Conservation (phyloP, 1,284 basidiomycete genomes). For the Malassezia sp. region DNA sequence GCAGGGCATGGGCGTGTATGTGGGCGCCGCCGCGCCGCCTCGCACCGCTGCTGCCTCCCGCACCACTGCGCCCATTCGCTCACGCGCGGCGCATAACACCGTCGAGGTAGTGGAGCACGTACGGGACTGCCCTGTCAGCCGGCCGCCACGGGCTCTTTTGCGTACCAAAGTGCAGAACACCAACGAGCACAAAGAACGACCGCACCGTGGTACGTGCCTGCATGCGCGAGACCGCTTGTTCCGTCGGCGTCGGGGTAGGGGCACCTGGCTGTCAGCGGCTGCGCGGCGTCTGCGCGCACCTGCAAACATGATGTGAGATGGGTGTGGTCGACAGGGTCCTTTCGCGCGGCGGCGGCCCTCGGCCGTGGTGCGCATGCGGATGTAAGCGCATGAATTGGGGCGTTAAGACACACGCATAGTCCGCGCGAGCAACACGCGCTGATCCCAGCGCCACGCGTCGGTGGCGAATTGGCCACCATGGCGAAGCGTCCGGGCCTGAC, state of each 20-base stretch:
- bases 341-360: too few species aligned
- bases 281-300: conserved; percentile 4
- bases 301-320: conserved; percentile 15
- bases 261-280: conserved; percentile 9
- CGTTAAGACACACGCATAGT: conserved; percentile 1
- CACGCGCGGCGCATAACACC: conserved; percentile 1
- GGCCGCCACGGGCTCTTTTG: too few species aligned
- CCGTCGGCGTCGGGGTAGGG: conserved; percentile 12
- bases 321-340: too few species aligned
- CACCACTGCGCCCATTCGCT: too few species aligned
- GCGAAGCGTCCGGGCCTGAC: background rate
- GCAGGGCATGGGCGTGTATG: too few species aligned
- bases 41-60: too few species aligned
- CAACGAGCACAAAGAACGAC: conserved; percentile 14
- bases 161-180: conserved; percentile 17
- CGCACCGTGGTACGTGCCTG: conserved; percentile 12
- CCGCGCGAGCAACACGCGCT: background rate
- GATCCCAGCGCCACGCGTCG: background rate
- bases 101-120: conserved; percentile 12
- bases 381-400: too few species aligned
- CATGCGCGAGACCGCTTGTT: conserved; percentile 11
- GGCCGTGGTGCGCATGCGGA: too few species aligned
- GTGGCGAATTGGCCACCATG: background rate
- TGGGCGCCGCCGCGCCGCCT: too few species aligned
- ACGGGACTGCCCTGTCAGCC: conserved; percentile 10